Percentiles rank a stretch among this genome's conserved stretches.
Conservation (phyloP, 495 filamentous ascomycete species). For the Sordaria brevicollis region DNA sequence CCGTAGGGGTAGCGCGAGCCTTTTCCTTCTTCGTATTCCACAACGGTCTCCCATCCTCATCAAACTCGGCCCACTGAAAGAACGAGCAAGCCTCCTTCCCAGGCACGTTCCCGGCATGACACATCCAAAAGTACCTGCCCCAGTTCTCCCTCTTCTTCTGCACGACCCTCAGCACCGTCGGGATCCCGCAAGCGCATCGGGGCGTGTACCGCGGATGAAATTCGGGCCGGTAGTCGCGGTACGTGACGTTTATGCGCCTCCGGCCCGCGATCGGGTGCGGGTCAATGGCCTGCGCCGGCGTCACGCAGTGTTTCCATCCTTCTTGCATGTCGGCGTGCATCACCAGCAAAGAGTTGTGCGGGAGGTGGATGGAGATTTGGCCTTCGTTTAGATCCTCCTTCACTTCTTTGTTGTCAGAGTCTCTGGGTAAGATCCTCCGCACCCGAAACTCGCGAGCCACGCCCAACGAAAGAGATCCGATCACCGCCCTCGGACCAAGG, state of each 20-base stretch:
- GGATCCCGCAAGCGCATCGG: constrained; percentile 53
- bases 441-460: constrained; percentile 88
- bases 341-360: constrained; percentile 83
- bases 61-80: constrained; percentile 85
- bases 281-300: constrained; percentile 60
- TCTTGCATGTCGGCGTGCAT: constrained; percentile 95
- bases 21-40: too few species aligned
- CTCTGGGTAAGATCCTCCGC: constrained; percentile 54
- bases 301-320: constrained; percentile 70
- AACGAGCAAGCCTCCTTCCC: constrained; percentile 69
- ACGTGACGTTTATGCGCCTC: constrained; percentile 84
- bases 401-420: too few species aligned
- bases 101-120: constrained; percentile 64
- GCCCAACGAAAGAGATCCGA: constrained; percentile 82
- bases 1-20: too few species aligned
- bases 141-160: constrained; percentile 63
- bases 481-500: constrained; percentile 75
- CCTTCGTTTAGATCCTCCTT: constrained; percentile 52
- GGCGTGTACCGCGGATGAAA: constrained; percentile 65
- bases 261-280: constrained; percentile 74
- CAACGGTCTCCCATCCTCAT: constrained; percentile 72
- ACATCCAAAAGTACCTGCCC: constrained; percentile 92
- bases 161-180: constrained; percentile 66
- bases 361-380: constrained; percentile 82
- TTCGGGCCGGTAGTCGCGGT: constrained; percentile 69